A percentile compares a stretch with the other conserved stretches of the same genome.
Conservation (phyloP, 2,329 filamentous ascomycete species). For the Calonectria naviculata region DNA sequence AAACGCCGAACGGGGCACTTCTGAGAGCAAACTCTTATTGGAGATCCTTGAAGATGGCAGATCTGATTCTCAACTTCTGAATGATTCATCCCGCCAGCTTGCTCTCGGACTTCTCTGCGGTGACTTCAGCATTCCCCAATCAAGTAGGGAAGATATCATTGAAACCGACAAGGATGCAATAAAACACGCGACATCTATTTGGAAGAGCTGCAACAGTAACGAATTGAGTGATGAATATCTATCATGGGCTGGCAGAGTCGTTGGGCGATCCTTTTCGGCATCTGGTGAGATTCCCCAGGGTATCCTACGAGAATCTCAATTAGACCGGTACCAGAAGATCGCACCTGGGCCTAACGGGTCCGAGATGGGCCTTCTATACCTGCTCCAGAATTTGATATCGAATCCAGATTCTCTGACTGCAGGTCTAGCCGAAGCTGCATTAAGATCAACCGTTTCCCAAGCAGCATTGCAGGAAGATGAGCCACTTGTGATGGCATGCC, state of each 20-base stretch:
- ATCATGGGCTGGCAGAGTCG: slow-evolving; percentile 85
- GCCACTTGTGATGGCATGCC: slow-evolving; percentile 61
- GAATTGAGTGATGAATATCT: slow-evolving; percentile 76
- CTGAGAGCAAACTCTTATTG: slow-evolving; percentile 85
- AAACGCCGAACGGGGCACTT: slow-evolving; percentile 74
- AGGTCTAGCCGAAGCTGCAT: slow-evolving; percentile 69
- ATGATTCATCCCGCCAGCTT: slow-evolving; percentile 74
- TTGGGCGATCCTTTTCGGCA: slow-evolving; percentile 86
- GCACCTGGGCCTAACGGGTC: slow-evolving; percentile 65
- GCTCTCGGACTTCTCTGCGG: slow-evolving; percentile 80
- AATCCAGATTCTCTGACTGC: slow-evolving; percentile 66
- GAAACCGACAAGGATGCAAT: slow-evolving; percentile 73
- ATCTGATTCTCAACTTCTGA: slow-evolving; percentile 72
- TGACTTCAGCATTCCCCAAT: slow-evolving; percentile 71
- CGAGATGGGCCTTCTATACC: slow-evolving; percentile 70
- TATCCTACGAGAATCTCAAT: slow-evolving; percentile 68
- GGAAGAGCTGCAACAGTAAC: slow-evolving; percentile 78
- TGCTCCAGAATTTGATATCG: slow-evolving; percentile 71
- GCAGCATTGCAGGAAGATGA: slow-evolving; percentile 59
- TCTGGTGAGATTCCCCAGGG: slow-evolving; percentile 75
- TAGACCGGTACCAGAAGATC: slow-evolving; percentile 61
- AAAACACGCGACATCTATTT: slow-evolving; percentile 73
- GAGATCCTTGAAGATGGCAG: slow-evolving; percentile 81
- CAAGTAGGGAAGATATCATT: slow-evolving; percentile 71
- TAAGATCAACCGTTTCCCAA: slow-evolving; percentile 67